Conservation (phyloP, 306 rosid species). For the Cicer chorassanicum region DNA sequence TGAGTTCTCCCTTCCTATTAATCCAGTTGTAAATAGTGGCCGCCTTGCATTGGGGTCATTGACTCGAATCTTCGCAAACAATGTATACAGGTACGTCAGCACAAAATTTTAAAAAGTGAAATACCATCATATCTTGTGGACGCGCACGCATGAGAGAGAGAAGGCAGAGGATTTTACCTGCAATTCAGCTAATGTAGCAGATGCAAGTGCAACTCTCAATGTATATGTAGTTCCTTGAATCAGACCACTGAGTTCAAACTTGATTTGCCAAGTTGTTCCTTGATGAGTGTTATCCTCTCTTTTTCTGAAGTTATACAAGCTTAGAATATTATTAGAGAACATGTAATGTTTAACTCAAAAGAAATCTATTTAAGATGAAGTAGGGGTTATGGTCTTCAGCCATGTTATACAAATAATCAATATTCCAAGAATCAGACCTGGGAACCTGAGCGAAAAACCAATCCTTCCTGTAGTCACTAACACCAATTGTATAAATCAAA, state of each 20-base stretch:
- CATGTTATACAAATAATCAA: constrained; percentile 17
- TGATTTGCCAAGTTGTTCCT: constrained; percentile 94
- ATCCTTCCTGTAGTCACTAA: constrained; percentile 63
- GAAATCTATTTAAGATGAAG: constrained; percentile 24
- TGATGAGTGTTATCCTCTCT: constrained; percentile 56
- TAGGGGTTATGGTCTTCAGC: constrained; percentile 29
- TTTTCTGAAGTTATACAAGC: constrained; percentile 57
- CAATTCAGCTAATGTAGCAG: constrained; percentile 80
- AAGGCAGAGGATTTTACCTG: constrained; percentile 56
- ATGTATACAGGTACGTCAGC: constrained; percentile 23
- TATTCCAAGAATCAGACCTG: constrained; percentile 55
- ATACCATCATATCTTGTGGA: constrained; percentile 31
- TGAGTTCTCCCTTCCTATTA: constrained; percentile 76
- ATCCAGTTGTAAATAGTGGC: constrained; percentile 54
- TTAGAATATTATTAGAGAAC: constrained; percentile 16
- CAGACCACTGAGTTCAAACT: constrained; percentile 63
- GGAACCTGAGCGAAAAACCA: constrained; percentile 90
- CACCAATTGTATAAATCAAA: constrained; percentile 71
- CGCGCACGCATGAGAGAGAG: not conserved
- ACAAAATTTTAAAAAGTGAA: constrained; percentile 17
- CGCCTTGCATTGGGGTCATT: constrained; percentile 53
- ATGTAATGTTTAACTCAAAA: constrained; percentile 16
- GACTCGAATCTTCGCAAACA: constrained; percentile 57
- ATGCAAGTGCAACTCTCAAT: constrained; percentile 83
- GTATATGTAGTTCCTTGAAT: constrained; percentile 56